A percentile compares a stretch with the other conserved stretches of the same genome.
Conservation (phyloP, 768 basidiomycete species). For the Terana coerulea region DNA sequence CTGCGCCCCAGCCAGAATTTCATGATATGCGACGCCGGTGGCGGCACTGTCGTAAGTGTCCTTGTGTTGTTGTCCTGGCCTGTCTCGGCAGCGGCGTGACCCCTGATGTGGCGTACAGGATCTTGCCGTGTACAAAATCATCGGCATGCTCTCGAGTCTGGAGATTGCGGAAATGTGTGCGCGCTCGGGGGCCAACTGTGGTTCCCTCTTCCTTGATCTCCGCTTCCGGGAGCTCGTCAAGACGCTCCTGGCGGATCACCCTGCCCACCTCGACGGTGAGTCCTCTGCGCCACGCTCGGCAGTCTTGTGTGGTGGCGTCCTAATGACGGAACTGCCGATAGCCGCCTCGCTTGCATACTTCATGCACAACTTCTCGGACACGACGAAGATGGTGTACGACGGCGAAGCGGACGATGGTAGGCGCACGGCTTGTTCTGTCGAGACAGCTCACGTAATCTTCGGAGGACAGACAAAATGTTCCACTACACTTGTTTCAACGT, state of each 20-base stretch:
- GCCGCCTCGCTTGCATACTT: constrained; percentile 61
- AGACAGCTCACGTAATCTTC: not conserved
- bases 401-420: constrained; percentile 75
- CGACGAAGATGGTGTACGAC: constrained; percentile 75
- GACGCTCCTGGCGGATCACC: constrained; percentile 76
- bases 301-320: not conserved
- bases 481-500: constrained; percentile 90
- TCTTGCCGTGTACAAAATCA: constrained; percentile 55
- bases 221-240: constrained; percentile 80
- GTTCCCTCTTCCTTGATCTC: constrained; percentile 83
- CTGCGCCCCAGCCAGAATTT: constrained; percentile 80
- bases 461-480: constrained; percentile 67
- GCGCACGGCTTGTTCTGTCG: constrained; percentile 13
- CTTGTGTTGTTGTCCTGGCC: not conserved
- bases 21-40: constrained; percentile 87
- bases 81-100: constrained; percentile 11
- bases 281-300: not conserved
- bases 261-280: constrained; percentile 82
- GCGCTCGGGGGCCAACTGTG: constrained; percentile 83
- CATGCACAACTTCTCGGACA: constrained; percentile 86
- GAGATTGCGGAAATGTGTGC: constrained; percentile 92
- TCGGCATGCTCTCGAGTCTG: constrained; percentile 74
- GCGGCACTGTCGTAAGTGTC: constrained; percentile 62
- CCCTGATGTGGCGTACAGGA: no score
- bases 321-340: not conserved